Conservation (phyloP, 768 basidiomycete species). For the Filobasidium floriforme region DNA sequence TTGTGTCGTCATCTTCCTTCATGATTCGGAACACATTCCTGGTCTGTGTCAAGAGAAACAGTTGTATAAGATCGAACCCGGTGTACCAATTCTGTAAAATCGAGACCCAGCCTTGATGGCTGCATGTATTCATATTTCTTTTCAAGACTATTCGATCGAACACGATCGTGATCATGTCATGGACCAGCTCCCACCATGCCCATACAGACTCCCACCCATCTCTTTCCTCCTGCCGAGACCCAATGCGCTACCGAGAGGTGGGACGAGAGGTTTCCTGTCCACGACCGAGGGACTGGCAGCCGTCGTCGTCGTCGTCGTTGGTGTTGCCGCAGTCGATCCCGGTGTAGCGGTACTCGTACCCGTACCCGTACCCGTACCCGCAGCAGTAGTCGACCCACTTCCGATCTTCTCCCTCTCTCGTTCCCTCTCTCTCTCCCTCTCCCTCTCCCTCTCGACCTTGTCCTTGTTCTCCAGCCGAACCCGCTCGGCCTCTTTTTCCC, state of each 20-base stretch:
- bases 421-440: too few relatives aligned
- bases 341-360: background rate
- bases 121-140: too few relatives aligned
- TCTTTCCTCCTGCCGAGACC: background rate
- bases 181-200: background rate
- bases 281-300: background rate
- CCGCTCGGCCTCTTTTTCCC: slow-evolving; percentile 26
- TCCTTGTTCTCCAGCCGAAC: background rate
- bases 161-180: slow-evolving; percentile 1
- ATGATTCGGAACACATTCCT: too few relatives aligned
- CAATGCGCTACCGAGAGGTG: background rate
- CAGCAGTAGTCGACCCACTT: background rate
- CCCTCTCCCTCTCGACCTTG: background rate
- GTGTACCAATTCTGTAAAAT: too few relatives aligned
- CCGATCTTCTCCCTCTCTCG: too few relatives aligned
- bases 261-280: background rate
- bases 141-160: background rate
- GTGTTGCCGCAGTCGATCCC: too few relatives aligned
- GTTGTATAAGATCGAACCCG: too few relatives aligned
- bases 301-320: background rate
- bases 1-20: too few relatives aligned
- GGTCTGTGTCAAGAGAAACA: too few relatives aligned
- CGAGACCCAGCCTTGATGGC: too few relatives aligned
- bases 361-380: background rate
- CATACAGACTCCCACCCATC: slow-evolving; percentile 2